Evolutionary conservation across 129 eudicot species (phyloP), one percentile per base, ranked within the genome.

Genomic region (Ambrosia artemisiifolia): DNA sequence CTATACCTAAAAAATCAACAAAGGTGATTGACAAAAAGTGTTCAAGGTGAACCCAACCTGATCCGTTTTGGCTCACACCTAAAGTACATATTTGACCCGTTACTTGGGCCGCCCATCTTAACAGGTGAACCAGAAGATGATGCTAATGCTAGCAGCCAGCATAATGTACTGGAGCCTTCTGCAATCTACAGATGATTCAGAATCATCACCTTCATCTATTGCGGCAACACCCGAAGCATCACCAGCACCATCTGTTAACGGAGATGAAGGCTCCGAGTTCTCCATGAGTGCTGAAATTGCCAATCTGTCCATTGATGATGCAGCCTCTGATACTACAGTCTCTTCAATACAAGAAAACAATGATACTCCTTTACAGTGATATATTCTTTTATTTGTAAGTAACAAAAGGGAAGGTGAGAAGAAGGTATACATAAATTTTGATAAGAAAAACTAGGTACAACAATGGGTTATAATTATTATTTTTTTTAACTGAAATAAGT

Each of bases 121-220:
- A 66, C 91, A 93, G 96, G 96, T 93, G 49, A 93, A 90, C 77
- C 95, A 90, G 67, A 93, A 90, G 82, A 93, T 93, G 98, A 90
- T 93, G 74, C 96, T 91, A 30, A 91, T 82, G 81, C 82, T 91
- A 14, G 84, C 92, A 24, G 93, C 97, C 72, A 91, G 97, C 78
- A 86, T 93, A 20, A 90, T 89, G 98, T 90, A 93, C 73, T 93
- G 98, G 98, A 90, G 96, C 79, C 92, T 93, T 78, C 92, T 83
- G 75, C 98, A 89, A 48, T 80, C 78, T 63, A 75, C 62, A 2
- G 96, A 88, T 18, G 88, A 83, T 7, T 44, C 84, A 0, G 88
- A 88, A 20, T 83, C 88, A 50, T 81, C 91, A 19, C 83, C 86
- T 2, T 71, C 82, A 14, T 77, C 88, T 5, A 44, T 71, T 16